These are phyloP conservation scores for Zygosaccharomyces pseudobailii DNA, from an alignment of 1,139 yeast genomes.

Conservation along the genomic window DNA sequence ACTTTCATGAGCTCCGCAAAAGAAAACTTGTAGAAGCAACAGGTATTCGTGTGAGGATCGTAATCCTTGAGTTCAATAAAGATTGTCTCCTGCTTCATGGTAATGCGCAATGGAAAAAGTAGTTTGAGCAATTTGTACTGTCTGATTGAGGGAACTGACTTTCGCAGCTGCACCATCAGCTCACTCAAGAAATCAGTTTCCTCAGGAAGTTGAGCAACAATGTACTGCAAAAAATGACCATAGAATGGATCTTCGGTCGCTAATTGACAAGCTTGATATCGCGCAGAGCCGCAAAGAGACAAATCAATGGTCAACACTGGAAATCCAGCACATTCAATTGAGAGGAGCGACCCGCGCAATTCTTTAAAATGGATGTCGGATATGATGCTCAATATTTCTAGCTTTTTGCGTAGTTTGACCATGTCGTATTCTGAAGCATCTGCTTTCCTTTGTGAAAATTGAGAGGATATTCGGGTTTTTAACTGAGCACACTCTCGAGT, in stretches of 20 bases:
- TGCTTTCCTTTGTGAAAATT: slow-evolving; percentile 3
- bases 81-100: background rate
- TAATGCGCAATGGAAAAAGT: slow-evolving; percentile 11
- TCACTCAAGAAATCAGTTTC: background rate
- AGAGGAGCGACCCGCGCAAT: slow-evolving; percentile 14
- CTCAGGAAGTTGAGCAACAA: background rate
- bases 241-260: background rate
- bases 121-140: slow-evolving; percentile 7
- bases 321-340: background rate
- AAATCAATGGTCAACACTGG: slow-evolving; percentile 8
- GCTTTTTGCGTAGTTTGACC: slow-evolving; percentile 13
- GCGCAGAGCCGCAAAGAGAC: slow-evolving; percentile 2
- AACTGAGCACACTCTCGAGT: slow-evolving; percentile 11
- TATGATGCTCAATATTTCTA: slow-evolving; percentile 21
- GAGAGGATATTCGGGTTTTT: slow-evolving; percentile 7
- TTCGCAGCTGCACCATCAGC: slow-evolving; percentile 2
- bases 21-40: slow-evolving; percentile 6
- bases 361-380: slow-evolving; percentile 23
- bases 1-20: slow-evolving; percentile 5
- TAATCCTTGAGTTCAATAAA: slow-evolving; percentile 14
- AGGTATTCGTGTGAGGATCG: slow-evolving; percentile 11
- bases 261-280: background rate
- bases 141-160: slow-evolving; percentile 3
- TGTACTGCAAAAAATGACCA: background rate
- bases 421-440: slow-evolving; percentile 23